Evolutionary conservation across 2,329 filamentous ascomycete species (phyloP), one percentile per base, ranked within the genome.

Genomic region (Phialophora chinensis): DNA sequence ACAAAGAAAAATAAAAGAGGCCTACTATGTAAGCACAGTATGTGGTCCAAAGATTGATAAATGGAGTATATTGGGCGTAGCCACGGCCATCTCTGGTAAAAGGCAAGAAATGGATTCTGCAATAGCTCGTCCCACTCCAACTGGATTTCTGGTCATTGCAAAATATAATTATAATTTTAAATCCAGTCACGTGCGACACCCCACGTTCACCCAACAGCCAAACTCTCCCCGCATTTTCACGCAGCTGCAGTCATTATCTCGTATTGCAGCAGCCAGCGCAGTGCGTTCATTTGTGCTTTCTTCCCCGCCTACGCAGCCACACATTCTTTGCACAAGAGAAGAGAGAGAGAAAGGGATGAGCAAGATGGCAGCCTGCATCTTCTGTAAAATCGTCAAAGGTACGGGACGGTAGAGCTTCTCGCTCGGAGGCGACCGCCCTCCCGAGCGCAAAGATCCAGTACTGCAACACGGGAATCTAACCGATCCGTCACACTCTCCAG

Each of bases 371-470:
- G 84, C 90, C 70, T 99, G 95, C 79, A 92, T 98, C 77, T 99
- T 99, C 84, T 99, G 95, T 86, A 96, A 92, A 80, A 98, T 99
- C 78, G 90, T 99, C 83, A 96, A 96, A 86, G 94, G 94, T 87
- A 79, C 20, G 20, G 29, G 23, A 27, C 23, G n/a, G 53, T 38
- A 4, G 12, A 25, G 49, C 12, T 27, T 27, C 49, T 23, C 20
- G 14, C 47, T 27, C 10, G 20, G 20, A 27, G 12, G n/a, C 47
- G 20, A 52, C 17, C 1, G 38, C 14, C 17, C 17, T 17, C 14
- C 4, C 17, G 38, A 3, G 38, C 7, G 4, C 38, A 17, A 44
- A 44, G n/a, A 44, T 44, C 38, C 14, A 44, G 6, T 8, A 44
- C 1, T 42, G 11, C 11, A 1, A 52, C 25, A 17, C 25, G 11